phyloP scores from a whole-genome alignment of 2,329 filamentous ascomycete genomes.

The Bipolaris zeicola region DNA sequence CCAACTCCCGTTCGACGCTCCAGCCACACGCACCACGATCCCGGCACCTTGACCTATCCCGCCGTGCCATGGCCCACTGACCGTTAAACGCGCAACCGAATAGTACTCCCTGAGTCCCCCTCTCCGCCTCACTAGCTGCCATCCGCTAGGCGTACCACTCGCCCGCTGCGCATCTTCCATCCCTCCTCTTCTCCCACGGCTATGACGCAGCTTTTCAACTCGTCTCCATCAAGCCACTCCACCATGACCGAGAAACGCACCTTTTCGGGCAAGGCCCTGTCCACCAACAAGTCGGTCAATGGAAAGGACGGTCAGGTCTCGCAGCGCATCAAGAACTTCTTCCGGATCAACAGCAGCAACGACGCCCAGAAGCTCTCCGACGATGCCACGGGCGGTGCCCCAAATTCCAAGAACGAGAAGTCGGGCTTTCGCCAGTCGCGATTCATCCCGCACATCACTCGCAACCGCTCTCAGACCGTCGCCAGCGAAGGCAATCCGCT shows the following conservation, averaged over 20 bases:
- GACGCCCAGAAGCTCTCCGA: slow-evolving; percentile 50
- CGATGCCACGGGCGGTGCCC: slow-evolving; percentile 39
- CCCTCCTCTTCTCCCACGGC: slow-evolving; percentile 12
- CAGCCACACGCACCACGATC: slow-evolving; percentile 27
- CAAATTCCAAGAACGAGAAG: slow-evolving; percentile 65
- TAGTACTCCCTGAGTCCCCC: slow-evolving; percentile 13
- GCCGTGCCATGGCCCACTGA: slow-evolving; percentile 45
- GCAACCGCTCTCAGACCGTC: slow-evolving; percentile 87
- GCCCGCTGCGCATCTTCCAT: slow-evolving; percentile 7
- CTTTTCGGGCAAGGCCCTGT: slow-evolving; percentile 55
- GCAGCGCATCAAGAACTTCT: slow-evolving; percentile 72
- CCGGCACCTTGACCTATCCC: slow-evolving; percentile 13
- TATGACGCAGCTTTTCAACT: slow-evolving; percentile 54
- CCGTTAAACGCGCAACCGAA: slow-evolving; percentile 29
- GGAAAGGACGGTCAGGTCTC: slow-evolving; percentile 61
- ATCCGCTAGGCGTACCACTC: background rate
- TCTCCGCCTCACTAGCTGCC: slow-evolving; percentile 10
- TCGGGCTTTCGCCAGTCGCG: slow-evolving; percentile 79
- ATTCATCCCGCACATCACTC: slow-evolving; percentile 85
- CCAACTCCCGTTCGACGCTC: slow-evolving; percentile 20
- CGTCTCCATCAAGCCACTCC: slow-evolving; percentile 44
- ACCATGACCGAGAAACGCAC: slow-evolving; percentile 54
- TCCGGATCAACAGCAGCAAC: slow-evolving; percentile 65
- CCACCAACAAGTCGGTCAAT: slow-evolving; percentile 55
- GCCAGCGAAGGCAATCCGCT: slow-evolving; percentile 91